Percentiles rank a stretch among this genome's conserved stretches.
Conservation (phyloP, 306 rosid genomes). For the Comarum palustre region DNA sequence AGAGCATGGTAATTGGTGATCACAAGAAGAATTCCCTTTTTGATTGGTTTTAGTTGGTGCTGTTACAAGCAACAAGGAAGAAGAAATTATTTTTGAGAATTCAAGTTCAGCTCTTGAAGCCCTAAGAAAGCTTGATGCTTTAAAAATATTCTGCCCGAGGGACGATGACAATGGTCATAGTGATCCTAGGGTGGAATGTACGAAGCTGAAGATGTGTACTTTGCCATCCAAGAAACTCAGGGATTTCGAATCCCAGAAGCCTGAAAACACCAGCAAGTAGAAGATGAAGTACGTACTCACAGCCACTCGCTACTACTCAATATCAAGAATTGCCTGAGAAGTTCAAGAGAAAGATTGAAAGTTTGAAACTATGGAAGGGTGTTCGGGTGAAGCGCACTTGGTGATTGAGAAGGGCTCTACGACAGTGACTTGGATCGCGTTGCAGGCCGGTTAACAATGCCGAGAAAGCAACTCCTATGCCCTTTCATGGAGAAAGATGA, state of each 20-base stretch:
- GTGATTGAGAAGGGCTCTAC: background rate
- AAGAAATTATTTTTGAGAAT: background rate
- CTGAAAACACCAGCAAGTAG: background rate
- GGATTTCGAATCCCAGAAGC: background rate
- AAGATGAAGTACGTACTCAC: background rate
- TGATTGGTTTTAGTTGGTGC: background rate
- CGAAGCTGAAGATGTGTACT: background rate
- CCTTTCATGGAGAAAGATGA: background rate
- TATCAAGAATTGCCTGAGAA: background rate
- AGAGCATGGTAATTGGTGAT: background rate
- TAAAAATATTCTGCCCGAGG: background rate
- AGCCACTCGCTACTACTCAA: background rate
- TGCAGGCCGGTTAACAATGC: background rate
- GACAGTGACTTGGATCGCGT: background rate
- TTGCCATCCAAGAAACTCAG: background rate
- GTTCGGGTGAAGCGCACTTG: background rate
- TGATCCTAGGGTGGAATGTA: background rate
- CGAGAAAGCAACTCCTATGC: background rate
- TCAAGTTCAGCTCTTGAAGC: background rate
- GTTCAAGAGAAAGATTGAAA: constrained; percentile 7
- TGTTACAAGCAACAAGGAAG: constrained; percentile 1
- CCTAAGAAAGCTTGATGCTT: background rate
- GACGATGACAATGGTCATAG: background rate
- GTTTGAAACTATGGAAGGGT: background rate
- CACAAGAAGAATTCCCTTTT: background rate